These are phyloP conservation scores for Kwoniella mangroviensis DNA, from an alignment of 768 basidiomycete species.

Conservation along the genomic window DNA sequence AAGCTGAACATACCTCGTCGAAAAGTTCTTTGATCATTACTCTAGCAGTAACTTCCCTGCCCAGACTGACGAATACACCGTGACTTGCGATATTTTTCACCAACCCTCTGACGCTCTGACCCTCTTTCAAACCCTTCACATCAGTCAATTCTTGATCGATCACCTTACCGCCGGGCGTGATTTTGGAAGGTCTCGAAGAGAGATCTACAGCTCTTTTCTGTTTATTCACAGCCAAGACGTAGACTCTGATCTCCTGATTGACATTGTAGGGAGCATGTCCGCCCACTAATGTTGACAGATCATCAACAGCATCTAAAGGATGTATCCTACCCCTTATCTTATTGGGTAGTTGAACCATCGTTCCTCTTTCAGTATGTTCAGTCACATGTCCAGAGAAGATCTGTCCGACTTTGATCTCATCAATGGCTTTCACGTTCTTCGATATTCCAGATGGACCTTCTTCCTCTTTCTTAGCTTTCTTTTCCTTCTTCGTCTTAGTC, in stretches of 20 bases:
- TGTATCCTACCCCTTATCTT: conserved; percentile 77
- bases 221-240: conserved; percentile 72
- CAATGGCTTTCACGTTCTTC: conserved; percentile 63
- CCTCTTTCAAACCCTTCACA: conserved; percentile 69
- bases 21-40: conserved; percentile 93
- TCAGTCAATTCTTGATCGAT: conserved; percentile 72
- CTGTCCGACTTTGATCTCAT: conserved; percentile 72
- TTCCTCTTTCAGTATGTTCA: conserved; percentile 72
- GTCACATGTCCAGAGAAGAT: conserved; percentile 79
- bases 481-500: conserved; percentile 36
- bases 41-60: conserved; percentile 80
- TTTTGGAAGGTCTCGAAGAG: conserved; percentile 76
- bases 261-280: conserved; percentile 61
- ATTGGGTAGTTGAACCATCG: conserved; percentile 74
- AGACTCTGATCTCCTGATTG: conserved; percentile 71
- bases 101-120: conserved; percentile 81
- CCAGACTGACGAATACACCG: conserved; percentile 86
- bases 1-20: conserved; percentile 67
- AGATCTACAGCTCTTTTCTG: conserved; percentile 72
- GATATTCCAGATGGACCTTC: conserved; percentile 19
- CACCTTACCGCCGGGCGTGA: conserved; percentile 63
- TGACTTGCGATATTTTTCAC: conserved; percentile 79
- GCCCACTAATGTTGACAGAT: conserved; percentile 64
- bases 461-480: conserved; percentile 19
- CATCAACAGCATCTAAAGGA: conserved; percentile 79